phyloP scores from a whole-genome alignment of 257 asterid genomes.

The Salvia splendens region DNA sequence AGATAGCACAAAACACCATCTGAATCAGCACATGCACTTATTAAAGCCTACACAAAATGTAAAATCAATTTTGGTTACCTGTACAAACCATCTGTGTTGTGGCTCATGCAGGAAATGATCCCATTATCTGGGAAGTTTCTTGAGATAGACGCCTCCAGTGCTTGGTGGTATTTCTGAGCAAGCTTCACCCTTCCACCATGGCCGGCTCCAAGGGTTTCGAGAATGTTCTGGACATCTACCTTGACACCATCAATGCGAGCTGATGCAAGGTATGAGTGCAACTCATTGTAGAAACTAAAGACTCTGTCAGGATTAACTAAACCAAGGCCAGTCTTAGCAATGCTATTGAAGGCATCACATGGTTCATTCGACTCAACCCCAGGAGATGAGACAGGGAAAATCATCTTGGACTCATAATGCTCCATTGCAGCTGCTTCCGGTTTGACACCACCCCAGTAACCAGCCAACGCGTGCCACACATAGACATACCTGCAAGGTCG shows the following conservation, averaged over 20 bases:
- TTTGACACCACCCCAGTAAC: conserved; percentile 89
- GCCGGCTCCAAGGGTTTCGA: conserved; percentile 90
- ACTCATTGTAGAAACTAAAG: conserved; percentile 62
- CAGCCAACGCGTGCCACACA: conserved; percentile 86
- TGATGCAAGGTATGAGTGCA: conserved; percentile 79
- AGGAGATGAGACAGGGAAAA: conserved; percentile 74
- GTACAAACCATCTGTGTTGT: conserved; percentile 82
- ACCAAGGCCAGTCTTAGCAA: conserved; percentile 77
- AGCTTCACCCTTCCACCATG: conserved; percentile 88
- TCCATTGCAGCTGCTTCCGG: conserved; percentile 64
- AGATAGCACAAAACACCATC: neutral
- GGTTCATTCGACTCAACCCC: conserved; percentile 69
- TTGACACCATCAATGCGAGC: conserved; percentile 80
- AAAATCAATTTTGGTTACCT: conserved; percentile 43
- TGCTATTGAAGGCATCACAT: conserved; percentile 60
- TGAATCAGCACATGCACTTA: neutral
- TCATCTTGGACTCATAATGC: conserved; percentile 69
- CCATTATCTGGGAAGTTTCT: conserved; percentile 84
- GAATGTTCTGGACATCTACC: conserved; percentile 81
- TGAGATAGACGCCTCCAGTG: conserved; percentile 78
- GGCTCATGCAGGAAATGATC: conserved; percentile 93
- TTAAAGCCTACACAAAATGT: neutral
- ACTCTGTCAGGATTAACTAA: conserved; percentile 86
- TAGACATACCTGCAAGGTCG: conserved; percentile 56
- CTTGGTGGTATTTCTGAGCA: conserved; percentile 79